These are phyloP conservation scores for Chamaecyparis obtusa DNA, from an alignment of 75 land plant species.

Conservation along the genomic window DNA sequence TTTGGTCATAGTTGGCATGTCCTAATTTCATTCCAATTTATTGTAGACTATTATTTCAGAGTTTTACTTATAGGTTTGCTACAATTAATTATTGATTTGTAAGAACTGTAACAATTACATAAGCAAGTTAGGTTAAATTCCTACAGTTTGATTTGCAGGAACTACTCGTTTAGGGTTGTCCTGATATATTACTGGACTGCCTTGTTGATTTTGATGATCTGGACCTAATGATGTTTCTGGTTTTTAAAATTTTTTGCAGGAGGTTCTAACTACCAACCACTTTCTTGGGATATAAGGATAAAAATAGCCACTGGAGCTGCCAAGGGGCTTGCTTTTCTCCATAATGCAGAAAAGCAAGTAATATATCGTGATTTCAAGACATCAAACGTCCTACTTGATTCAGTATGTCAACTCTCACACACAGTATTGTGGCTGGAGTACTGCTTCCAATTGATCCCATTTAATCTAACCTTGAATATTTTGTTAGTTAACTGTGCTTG, in stretches of 20 bases:
- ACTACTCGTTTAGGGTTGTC: background rate
- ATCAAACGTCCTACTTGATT: conserved; percentile 63
- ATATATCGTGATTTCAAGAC: conserved; percentile 65
- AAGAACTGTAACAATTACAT: background rate
- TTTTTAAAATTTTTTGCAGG: conserved; percentile 14
- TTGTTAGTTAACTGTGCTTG: background rate
- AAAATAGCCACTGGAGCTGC: conserved; percentile 64
- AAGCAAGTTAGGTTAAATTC: background rate
- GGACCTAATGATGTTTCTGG: background rate
- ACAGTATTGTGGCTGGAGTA: background rate
- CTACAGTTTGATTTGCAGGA: background rate
- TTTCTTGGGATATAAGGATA: conserved; percentile 60
- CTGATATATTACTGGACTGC: background rate
- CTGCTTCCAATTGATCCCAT: background rate
- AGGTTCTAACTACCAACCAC: conserved; percentile 37
- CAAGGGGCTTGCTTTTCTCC: conserved; percentile 56
- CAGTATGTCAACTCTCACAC: conserved; percentile 20
- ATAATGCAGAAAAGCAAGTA: conserved; percentile 41
- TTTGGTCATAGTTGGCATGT: background rate
- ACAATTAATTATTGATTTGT: background rate
- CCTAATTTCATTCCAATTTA: background rate
- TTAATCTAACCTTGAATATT: background rate
- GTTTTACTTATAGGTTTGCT: background rate
- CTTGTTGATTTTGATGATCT: background rate
- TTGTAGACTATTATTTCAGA: background rate